phyloP scores from a whole-genome alignment of 1,139 yeast genomes.

The Martiniozyma asiatica region DNA sequence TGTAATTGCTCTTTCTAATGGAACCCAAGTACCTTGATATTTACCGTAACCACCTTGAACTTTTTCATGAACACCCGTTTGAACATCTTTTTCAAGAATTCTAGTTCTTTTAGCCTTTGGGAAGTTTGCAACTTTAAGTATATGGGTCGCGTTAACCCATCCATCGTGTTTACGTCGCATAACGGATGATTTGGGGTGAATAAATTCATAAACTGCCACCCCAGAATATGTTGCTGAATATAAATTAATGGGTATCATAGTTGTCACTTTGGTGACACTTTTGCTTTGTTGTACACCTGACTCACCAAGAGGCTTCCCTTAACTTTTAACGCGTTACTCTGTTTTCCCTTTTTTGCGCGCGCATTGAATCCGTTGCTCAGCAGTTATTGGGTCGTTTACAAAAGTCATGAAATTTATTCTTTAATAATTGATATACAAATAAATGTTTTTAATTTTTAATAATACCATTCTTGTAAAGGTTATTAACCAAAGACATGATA shows the following conservation, averaged over 20 bases:
- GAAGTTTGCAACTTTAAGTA: constrained; percentile 84
- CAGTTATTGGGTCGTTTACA: background rate
- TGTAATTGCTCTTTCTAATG: constrained; percentile 45
- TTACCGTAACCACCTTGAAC: constrained; percentile 97
- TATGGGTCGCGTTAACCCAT: constrained; percentile 98
- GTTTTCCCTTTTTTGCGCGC: background rate
- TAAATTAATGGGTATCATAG: constrained; percentile 27
- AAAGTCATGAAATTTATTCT: constrained; percentile 3
- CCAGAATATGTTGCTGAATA: constrained; percentile 76
- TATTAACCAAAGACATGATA: constrained; percentile 63
- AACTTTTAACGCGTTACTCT: background rate
- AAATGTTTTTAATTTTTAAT: constrained; percentile 4
- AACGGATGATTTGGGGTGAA: constrained; percentile 71
- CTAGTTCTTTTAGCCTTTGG: constrained; percentile 91
- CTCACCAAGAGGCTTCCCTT: background rate
- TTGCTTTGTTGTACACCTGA: background rate
- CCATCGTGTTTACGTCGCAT: constrained; percentile 88
- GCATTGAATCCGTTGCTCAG: constrained; percentile 3
- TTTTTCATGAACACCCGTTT: constrained; percentile 76
- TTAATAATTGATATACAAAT: background rate
- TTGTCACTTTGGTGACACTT: too few relatives aligned
- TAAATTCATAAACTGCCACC: constrained; percentile 82
- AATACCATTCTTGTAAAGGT: constrained; percentile 18
- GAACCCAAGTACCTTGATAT: constrained; percentile 98
- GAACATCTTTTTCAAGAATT: constrained; percentile 84